Evolutionary conservation across 2,329 filamentous ascomycete species (phyloP).

Genomic region (Neophaeococcomyces mojaviensis): DNA sequence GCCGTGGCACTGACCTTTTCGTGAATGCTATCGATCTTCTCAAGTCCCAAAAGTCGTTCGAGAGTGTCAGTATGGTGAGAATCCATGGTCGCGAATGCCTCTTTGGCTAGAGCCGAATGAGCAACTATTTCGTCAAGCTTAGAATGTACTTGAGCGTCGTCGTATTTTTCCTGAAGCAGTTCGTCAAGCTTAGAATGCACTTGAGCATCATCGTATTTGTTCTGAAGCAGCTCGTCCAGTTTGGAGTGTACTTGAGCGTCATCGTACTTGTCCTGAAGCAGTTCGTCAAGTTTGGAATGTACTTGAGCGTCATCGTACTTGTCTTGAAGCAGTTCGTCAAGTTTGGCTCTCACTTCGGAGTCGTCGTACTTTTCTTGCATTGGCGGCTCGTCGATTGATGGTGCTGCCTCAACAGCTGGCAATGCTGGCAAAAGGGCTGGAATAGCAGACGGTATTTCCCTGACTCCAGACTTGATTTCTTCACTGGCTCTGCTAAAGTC

Average conservation of each 20-base stretch:
- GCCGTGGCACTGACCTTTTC: slow-evolving; percentile 78
- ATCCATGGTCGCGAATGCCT: slow-evolving; percentile 47
- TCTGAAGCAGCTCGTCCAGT: slow-evolving; percentile 31
- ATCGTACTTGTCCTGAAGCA: slow-evolving; percentile 53
- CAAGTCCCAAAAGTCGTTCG: slow-evolving; percentile 68
- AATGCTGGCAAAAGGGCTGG: slow-evolving; percentile 50
- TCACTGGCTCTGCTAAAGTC: slow-evolving; percentile 65
- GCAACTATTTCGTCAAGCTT: slow-evolving; percentile 45
- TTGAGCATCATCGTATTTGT: slow-evolving; percentile 49
- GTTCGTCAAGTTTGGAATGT: slow-evolving; percentile 50
- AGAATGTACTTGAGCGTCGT: slow-evolving; percentile 54
- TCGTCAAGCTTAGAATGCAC: slow-evolving; percentile 53
- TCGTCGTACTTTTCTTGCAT: slow-evolving; percentile 48
- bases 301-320: slow-evolving; percentile 56
- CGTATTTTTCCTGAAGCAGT: slow-evolving; percentile 42
- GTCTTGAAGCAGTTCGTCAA: slow-evolving; percentile 34
- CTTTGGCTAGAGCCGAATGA: slow-evolving; percentile 27
- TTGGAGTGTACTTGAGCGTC: slow-evolving; percentile 43
- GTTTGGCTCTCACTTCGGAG: slow-evolving; percentile 50
- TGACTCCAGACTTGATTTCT: slow-evolving; percentile 52
- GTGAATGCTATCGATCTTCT: slow-evolving; percentile 81
- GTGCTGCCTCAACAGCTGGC: slow-evolving; percentile 28
- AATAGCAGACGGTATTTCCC: slow-evolving; percentile 44
- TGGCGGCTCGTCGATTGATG: slow-evolving; percentile 21
- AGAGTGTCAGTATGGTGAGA: slow-evolving; percentile 58